Evolutionary conservation across 768 basidiomycete genomes (phyloP).

Genomic region (Leccinum variicolor): DNA sequence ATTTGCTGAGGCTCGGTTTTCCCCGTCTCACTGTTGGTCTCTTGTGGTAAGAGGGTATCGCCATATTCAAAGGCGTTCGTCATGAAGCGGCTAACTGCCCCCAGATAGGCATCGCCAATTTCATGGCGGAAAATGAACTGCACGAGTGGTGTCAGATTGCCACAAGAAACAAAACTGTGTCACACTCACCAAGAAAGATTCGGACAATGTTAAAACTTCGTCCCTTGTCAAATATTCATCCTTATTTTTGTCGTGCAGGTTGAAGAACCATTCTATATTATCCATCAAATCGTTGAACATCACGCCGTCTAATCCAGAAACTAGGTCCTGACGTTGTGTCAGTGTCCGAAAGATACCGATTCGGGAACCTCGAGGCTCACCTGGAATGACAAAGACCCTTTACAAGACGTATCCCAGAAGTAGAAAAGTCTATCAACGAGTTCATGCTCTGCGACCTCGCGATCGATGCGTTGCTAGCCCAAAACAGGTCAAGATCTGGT

Average conservation of each 20-base stretch:
- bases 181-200: slow-evolving; percentile 74
- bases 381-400: slow-evolving; percentile 88
- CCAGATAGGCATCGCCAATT: slow-evolving; percentile 93
- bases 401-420: slow-evolving; percentile 85
- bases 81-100: slow-evolving; percentile 95
- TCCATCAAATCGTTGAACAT: slow-evolving; percentile 98
- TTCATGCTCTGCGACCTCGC: slow-evolving; percentile 93
- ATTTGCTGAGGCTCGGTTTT: slow-evolving; percentile 45
- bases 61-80: slow-evolving; percentile 98
- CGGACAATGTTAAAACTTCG: slow-evolving; percentile 92
- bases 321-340: slow-evolving; percentile 62
- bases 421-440: slow-evolving; percentile 91
- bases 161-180: background rate
- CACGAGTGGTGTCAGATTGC: slow-evolving; percentile 2
- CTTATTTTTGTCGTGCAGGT: slow-evolving; percentile 91
- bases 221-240: slow-evolving; percentile 96
- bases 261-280: slow-evolving; percentile 99
- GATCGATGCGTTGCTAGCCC: slow-evolving; percentile 76
- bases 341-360: background rate
- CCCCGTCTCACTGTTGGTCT: slow-evolving; percentile 30
- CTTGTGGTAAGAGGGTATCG: slow-evolving; percentile 75
- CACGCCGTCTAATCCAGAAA: slow-evolving; percentile 83
- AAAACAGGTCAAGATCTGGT: slow-evolving; percentile 1
- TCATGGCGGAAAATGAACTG: slow-evolving; percentile 99
- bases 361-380: slow-evolving; percentile 35